These are phyloP conservation scores for Verticillium nonalfalfae DNA, from an alignment of 2,329 filamentous ascomycete genomes.

Conservation along the genomic window DNA sequence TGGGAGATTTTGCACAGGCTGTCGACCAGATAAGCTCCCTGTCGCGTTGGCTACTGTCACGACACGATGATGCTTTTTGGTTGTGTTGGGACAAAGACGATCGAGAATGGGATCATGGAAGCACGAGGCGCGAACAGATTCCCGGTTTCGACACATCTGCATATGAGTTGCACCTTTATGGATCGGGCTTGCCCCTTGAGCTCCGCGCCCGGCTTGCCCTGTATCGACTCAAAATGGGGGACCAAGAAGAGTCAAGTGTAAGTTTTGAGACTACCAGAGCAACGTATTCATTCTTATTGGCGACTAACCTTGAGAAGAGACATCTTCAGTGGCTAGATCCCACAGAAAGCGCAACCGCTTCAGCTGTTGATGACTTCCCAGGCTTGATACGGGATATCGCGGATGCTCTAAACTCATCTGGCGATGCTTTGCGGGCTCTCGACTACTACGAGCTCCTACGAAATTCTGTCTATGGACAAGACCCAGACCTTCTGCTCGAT, in stretches of 20 bases:
- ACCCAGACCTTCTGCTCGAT: slow-evolving; percentile 46
- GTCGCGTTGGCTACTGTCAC: slow-evolving; percentile 76
- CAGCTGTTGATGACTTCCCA: slow-evolving; percentile 47
- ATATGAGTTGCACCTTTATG: slow-evolving; percentile 57
- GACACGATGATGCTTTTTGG: slow-evolving; percentile 71
- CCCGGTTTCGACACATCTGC: slow-evolving; percentile 51
- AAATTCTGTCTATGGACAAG: slow-evolving; percentile 38
- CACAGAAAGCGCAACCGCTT: slow-evolving; percentile 9
- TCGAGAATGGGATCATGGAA: slow-evolving; percentile 78
- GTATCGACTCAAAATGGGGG: slow-evolving; percentile 67
- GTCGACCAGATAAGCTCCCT: slow-evolving; percentile 64
- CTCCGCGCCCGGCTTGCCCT: slow-evolving; percentile 78
- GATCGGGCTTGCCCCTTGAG: slow-evolving; percentile 69
- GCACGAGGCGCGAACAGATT: slow-evolving; percentile 59
- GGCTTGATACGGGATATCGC: slow-evolving; percentile 72
- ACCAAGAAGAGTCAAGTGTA: slow-evolving; percentile 69
- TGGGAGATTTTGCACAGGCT: slow-evolving; percentile 57
- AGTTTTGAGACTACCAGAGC: slow-evolving; percentile 19
- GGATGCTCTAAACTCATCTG: slow-evolving; percentile 35
- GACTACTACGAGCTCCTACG: slow-evolving; percentile 51
- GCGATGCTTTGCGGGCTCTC: slow-evolving; percentile 34
- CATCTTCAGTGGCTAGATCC: slow-evolving; percentile 69
- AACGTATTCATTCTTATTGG: not conserved
- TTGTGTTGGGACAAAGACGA: slow-evolving; percentile 66
- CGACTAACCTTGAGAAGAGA: slow-evolving; percentile 30